A percentile compares a stretch with the other conserved stretches of the same genome.
phyloP scores from a whole-genome alignment of 805 yeast genomes.

The Debaryomyces maramus region DNA sequence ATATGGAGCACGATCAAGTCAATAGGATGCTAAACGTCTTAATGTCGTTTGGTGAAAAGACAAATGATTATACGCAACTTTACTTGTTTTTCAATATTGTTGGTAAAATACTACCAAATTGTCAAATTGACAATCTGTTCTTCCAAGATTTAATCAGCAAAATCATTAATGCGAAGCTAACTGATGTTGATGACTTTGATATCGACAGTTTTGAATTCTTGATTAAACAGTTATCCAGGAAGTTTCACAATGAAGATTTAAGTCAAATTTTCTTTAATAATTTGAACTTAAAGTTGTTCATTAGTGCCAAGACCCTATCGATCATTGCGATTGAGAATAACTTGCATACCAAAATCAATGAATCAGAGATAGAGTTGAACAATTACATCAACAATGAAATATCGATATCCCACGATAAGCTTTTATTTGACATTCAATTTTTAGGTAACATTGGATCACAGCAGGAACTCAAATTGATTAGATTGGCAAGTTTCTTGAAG shows the following conservation, averaged over 20 bases:
- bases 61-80: constrained; percentile 3
- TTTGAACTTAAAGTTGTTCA: constrained; percentile 19
- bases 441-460: constrained; percentile 49
- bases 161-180: constrained; percentile 16
- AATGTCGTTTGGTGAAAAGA: background rate
- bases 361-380: constrained; percentile 30
- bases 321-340: constrained; percentile 23
- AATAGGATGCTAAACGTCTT: background rate
- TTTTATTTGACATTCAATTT: constrained; percentile 40
- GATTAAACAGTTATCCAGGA: constrained; percentile 7
- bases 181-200: constrained; percentile 19
- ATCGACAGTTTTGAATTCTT: constrained; percentile 16
- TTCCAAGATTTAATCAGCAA: constrained; percentile 2
- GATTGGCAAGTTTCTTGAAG: constrained; percentile 36
- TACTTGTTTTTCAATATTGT: constrained; percentile 8
- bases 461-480: constrained; percentile 28
- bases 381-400: constrained; percentile 35
- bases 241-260: constrained; percentile 2
- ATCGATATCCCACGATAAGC: constrained; percentile 20
- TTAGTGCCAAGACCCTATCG: constrained; percentile 33
- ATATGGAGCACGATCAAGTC: constrained; percentile 1
- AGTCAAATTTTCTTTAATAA: constrained; percentile 6
- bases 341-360: constrained; percentile 18
- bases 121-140: constrained; percentile 1
- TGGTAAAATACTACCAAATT: constrained; percentile 9